Evolutionary conservation across 73 alveolate species (phyloP), one percentile per base, ranked within the genome.

Genomic region (Paramecium sexaurelia): DNA sequence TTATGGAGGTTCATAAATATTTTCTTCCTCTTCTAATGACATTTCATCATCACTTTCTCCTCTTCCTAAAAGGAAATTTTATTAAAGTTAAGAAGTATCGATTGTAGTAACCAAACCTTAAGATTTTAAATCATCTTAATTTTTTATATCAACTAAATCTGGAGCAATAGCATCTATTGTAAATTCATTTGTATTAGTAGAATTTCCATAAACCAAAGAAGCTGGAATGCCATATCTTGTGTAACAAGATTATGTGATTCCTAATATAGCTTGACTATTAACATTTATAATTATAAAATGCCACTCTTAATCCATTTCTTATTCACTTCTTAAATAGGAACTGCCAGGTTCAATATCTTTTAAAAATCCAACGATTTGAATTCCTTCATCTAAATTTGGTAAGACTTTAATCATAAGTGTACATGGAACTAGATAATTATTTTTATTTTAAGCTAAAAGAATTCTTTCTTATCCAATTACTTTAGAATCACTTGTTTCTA

Each of bases 331-430:
- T 27, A 78, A 29, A 41, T 78, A 78, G 2, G 68, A 39, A 41
- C 61, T 29, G 5, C 90, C 90, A 9, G 29, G 32, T 36, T 91
- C 95, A 4, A 91, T 91, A 33, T 91, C 95, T 47, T 91, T 91
- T n/a, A 91, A 55, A 47, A 91, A 91, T 73, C 95, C 95, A 6
- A 91, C 95, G 1, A 91, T 82, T 41, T 91, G n/a, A 15, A 91
- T 91, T 0, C 95, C 95, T 43, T 91, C 95, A 75, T 91, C 95
- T 17, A 91, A 84, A 51, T 84, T 91, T 9, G 95, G 95, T 41
- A 91, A 56, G n/a, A 91, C 92, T 11, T 91, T 91, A 35, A 91
- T 84, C 95, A 91, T 91, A 1, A 88, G 61, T 5, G 94, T 88
- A 10, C 94, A 88, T 26, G 94, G 94, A 40, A 88, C 94, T 8